Evolutionary conservation across 192 early-diverging fungal species (phyloP).

Genomic region (Piromyces finnis): DNA sequence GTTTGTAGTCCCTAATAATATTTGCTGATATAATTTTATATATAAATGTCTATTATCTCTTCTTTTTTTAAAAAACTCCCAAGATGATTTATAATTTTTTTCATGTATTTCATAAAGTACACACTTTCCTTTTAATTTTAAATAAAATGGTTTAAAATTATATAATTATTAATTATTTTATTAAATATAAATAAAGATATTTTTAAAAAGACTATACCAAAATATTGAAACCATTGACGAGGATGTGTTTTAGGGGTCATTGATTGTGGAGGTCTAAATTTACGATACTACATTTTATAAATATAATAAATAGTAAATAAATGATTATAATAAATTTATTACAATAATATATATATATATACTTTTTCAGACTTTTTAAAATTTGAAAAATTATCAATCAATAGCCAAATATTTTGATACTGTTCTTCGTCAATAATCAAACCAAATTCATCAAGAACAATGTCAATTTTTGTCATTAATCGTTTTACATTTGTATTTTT

Average conservation of each 20-base stretch:
- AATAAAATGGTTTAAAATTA: no score
- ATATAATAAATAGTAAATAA: no score
- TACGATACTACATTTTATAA: slow-evolving; percentile 37
- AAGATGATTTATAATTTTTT: slow-evolving; percentile 61
- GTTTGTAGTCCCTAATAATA: neutral
- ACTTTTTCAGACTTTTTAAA: slow-evolving; percentile 59
- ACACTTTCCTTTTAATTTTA: slow-evolving; percentile 43
- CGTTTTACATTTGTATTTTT: slow-evolving; percentile 32
- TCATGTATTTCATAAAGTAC: slow-evolving; percentile 80
- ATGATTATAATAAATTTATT: no score
- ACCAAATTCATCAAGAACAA: slow-evolving; percentile 3
- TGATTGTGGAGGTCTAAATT: slow-evolving; percentile 62
- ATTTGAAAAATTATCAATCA: slow-evolving; percentile 67
- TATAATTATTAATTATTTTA: neutral
- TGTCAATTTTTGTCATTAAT: neutral
- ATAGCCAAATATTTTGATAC: slow-evolving; percentile 57
- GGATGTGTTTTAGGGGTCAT: slow-evolving; percentile 72
- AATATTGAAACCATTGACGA: slow-evolving; percentile 53
- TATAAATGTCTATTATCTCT: slow-evolving; percentile 42
- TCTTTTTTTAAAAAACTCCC: slow-evolving; percentile 62
- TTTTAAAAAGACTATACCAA: slow-evolving; percentile 6
- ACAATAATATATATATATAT: neutral
- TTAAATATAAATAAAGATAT: neutral
- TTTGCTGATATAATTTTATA: neutral
- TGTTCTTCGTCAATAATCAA: slow-evolving; percentile 77